Conservation (phyloP, 2,329 filamentous ascomycete genomes). For the Penicillium palitans region DNA sequence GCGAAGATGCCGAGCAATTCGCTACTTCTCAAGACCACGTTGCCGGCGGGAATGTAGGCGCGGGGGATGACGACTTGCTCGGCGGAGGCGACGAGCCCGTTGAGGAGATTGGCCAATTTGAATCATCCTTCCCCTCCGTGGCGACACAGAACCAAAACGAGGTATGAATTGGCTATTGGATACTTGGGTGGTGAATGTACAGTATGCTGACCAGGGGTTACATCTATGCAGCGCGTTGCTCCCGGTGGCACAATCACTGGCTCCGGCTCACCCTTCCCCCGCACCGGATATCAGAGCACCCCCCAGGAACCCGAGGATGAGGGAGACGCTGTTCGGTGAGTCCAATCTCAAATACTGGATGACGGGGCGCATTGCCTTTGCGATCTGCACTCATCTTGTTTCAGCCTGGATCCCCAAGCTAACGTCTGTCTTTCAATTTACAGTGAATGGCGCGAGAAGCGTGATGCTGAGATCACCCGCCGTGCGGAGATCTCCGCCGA, state of each 20-base stretch:
- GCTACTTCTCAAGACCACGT: slow-evolving; percentile 67
- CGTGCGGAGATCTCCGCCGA: slow-evolving; percentile 79
- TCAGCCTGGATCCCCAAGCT: slow-evolving; percentile 6
- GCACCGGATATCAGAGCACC: slow-evolving; percentile 53
- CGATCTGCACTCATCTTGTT: not conserved
- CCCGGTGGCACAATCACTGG: slow-evolving; percentile 80
- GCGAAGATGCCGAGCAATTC: slow-evolving; percentile 92
- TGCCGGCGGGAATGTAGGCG: slow-evolving; percentile 58
- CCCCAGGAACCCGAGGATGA: slow-evolving; percentile 71
- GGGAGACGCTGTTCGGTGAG: slow-evolving; percentile 74
- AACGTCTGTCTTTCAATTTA: slow-evolving; percentile 1
- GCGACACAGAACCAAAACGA: slow-evolving; percentile 67
- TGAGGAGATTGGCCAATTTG: slow-evolving; percentile 65
- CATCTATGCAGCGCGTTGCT: slow-evolving; percentile 61
- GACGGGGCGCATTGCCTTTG: slow-evolving; percentile 12
- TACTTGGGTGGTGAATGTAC: not conserved
- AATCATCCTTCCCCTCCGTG: slow-evolving; percentile 88
- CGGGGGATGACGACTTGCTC: slow-evolving; percentile 66
- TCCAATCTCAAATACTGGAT: not conserved
- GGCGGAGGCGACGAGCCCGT: slow-evolving; percentile 48
- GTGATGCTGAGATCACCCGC: slow-evolving; percentile 78
- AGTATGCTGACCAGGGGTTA: slow-evolving; percentile 21
- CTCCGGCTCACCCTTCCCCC: slow-evolving; percentile 57
- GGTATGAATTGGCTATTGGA: slow-evolving; percentile 48
- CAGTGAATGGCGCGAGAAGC: slow-evolving; percentile 84